These are phyloP conservation scores for Candida sanyiensis DNA, from an alignment of 805 yeast genomes.

Conservation along the genomic window DNA sequence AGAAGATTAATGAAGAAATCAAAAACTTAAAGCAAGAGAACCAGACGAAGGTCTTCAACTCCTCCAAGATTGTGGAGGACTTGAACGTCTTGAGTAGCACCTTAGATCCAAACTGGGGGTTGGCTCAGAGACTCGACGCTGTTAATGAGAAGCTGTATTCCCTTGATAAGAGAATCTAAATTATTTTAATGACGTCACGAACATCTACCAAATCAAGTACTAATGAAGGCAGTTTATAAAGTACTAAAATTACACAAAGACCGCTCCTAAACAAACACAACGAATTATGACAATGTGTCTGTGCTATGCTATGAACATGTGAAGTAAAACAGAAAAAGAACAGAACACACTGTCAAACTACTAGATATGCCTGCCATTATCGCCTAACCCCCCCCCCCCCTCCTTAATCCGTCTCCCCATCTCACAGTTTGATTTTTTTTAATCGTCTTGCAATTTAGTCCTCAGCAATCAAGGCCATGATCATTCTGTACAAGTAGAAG, in stretches of 20 bases:
- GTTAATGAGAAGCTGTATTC: conserved; percentile 12
- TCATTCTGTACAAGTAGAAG: conserved; percentile 94
- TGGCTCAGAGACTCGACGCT: conserved; percentile 14
- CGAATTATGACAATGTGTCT: neutral
- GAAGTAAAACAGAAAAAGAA: neutral
- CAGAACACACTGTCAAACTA: conserved; percentile 1
- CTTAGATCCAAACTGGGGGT: conserved; percentile 25
- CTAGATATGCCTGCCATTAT: neutral
- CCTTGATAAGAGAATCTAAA: conserved; percentile 6
- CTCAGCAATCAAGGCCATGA: conserved; percentile 71
- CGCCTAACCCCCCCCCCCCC: neutral
- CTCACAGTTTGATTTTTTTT: neutral
- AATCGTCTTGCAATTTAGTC: conserved; percentile 10
- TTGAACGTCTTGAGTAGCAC: conserved; percentile 26
- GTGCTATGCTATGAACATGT: neutral
- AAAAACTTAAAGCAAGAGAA: conserved; percentile 5
- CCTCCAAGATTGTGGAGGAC: conserved; percentile 16
- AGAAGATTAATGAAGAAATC: conserved; percentile 13
- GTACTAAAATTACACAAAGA: neutral
- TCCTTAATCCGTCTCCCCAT: neutral
- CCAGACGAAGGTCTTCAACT: neutral
- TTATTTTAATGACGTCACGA: too few relatives aligned
- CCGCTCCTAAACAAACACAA: neutral
- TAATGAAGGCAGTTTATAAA: too few relatives aligned
- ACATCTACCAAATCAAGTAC: too few relatives aligned